Evolutionary conservation across 129 eudicot genomes (phyloP), one percentile per base, ranked within the genome.

Genomic region (Artemisia tridentata): DNA sequence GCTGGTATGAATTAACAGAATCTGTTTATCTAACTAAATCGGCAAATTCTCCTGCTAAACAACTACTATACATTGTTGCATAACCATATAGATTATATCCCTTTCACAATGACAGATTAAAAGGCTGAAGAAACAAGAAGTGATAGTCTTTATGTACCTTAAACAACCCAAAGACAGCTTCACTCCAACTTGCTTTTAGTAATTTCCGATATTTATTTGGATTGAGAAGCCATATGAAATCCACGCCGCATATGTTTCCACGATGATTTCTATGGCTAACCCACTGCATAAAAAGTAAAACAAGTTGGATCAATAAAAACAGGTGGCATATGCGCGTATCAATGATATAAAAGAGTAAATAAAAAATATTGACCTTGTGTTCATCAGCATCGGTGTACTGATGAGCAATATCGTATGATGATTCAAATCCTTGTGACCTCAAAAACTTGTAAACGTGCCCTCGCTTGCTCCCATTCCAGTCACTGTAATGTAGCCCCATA

Each of bases 401-500:
- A 80, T 90, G 99, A 77, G 97, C 99, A 34, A 86, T 95, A 80
- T 95, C 99, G 74, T 95, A 95, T 11, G 99, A 88, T 49, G 99
- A 95, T 49, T 84, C 91, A 76, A 95, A 95, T 69, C 99, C 99
- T 74, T 95, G 99, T 11, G 99, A 90, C 72, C 97, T 79, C 48
- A 95, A 77, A 60, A 95, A 95, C 84, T 83, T 91, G 82, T 88
- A 95, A 46, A 95, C 91, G 74, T 90, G 96, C 4, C 99, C 99
- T 25, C 91, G 81, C 81, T 95, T 95, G 80, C 99, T 95, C 48
- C 99, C 99, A 34, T 95, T 95, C 99, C 99, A 95, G 34, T 95
- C 99, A 60, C 99, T 95, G 76, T 31, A 48, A 48, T 43, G 21
- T 17, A 12, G 2, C 59, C 58, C 34, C 47, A 43, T 13, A 46